Percentiles rank a stretch among this genome's conserved stretches.
Conservation (phyloP, 768 basidiomycete genomes). For the Podaxis sp. region DNA sequence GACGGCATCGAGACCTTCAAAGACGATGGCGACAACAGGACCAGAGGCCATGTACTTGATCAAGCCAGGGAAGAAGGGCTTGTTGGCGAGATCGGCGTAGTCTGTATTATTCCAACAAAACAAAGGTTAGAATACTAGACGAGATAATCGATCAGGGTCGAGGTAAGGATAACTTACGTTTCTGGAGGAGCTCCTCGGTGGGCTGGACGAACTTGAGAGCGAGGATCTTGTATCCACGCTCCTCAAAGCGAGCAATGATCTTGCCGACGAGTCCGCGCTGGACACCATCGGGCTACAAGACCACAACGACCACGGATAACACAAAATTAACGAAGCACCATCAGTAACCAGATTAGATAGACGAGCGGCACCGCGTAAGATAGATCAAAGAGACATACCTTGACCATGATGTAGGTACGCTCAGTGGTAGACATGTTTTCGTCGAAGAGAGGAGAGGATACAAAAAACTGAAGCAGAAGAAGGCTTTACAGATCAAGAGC, state of each 20-base stretch:
- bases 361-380: background rate
- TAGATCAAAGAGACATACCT: slow-evolving; percentile 46
- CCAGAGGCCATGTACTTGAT: slow-evolving; percentile 96
- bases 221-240: slow-evolving; percentile 96
- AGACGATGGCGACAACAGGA: slow-evolving; percentile 94
- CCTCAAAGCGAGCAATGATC: slow-evolving; percentile 96
- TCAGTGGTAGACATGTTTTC: slow-evolving; percentile 66
- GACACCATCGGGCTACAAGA: slow-evolving; percentile 90
- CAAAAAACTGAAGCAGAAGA: too few relatives aligned
- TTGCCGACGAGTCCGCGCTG: slow-evolving; percentile 93
- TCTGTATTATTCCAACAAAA: slow-evolving; percentile 42
- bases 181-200: slow-evolving; percentile 82
- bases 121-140: slow-evolving; percentile 13
- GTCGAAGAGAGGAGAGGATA: slow-evolving; percentile 21
- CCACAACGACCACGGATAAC: background rate
- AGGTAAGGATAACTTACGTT: slow-evolving; percentile 51
- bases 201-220: slow-evolving; percentile 91
- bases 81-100: slow-evolving; percentile 93
- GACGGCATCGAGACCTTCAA: slow-evolving; percentile 92
- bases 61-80: slow-evolving; percentile 94
- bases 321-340: background rate
- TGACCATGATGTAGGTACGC: slow-evolving; percentile 99
- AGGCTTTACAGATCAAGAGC: slow-evolving; percentile 18
- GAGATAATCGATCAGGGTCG: slow-evolving; percentile 9
- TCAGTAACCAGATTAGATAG: slow-evolving; percentile 14